Evolutionary conservation across 2,329 filamentous ascomycete genomes (phyloP), one percentile per base, ranked within the genome.

Genomic region (Trichoderma brevicompactum): DNA sequence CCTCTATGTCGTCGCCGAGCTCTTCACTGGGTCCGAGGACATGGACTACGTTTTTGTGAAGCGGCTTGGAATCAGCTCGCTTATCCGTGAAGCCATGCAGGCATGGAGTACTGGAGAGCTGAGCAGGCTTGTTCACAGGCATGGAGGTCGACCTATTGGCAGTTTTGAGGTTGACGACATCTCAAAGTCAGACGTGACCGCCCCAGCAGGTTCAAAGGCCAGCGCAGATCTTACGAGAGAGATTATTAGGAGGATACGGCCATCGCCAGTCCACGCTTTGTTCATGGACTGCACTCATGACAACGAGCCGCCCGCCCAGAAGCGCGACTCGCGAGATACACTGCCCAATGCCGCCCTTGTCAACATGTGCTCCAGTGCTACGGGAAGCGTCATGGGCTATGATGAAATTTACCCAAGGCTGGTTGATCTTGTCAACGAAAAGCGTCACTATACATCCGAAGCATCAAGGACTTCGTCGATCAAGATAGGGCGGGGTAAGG

Each of bases 261-360:
- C 91, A n/a, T 91, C 88, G 3, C 92, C 94, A 4, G 90, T 98
- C 0, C 94, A 97, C 70, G 95, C 94, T 0, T 81, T 99, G 1
- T 97, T 99, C 78, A 98, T 98, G 93, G 96, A 99, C 76, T 99
- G 96, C 78, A 99, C 96, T 0, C 95, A 99, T 76, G 95, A 99
- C 79, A 99, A 99, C 72, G 94, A 99, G 79, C 91, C 92, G 2
- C 95, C 95, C 0, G 92, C 94, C 0, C 94, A 99, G 78, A 97
- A 97, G 78, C 87, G 96, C 46, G 94, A 97, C 75, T 94, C 94
- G 59, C 87, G 93, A 66, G 96, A 99, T 75, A 98, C 95, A 0
- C 83, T 99, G 9, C 92, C 96, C 7, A 98, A 96, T 73, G 94
- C 94, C 56, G 95, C 95, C 5, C 83, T 99, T 4, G 94, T 98